Conservation (phyloP, 768 basidiomycete genomes). For the Gymnopilus junonius region DNA sequence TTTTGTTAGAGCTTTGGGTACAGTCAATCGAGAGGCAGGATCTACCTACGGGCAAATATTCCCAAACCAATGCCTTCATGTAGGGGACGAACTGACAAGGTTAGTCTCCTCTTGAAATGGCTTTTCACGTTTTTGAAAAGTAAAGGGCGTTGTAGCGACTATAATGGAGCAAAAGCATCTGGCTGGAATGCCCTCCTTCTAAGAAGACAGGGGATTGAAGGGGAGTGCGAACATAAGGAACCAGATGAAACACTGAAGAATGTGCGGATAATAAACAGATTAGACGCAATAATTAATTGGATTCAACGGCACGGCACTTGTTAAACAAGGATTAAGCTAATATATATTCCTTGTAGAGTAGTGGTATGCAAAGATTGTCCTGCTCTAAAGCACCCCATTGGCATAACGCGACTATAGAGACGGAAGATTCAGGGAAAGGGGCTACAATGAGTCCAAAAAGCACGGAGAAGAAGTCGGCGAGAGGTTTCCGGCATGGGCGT, state of each 20-base stretch:
- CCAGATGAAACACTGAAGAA: conserved; percentile 41
- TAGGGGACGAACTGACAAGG: conserved; percentile 78
- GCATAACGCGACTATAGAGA: not conserved
- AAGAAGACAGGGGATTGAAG: conserved; percentile 51
- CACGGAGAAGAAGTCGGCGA: not conserved
- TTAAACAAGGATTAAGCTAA: not conserved
- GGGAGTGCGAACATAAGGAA: conserved; percentile 48
- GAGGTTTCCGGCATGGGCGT: too few relatives aligned
- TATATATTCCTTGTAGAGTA: conserved; percentile 1
- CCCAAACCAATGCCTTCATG: conserved; percentile 59
- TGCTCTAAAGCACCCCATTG: not conserved
- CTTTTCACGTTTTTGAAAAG: not conserved
- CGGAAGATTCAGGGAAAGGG: not conserved
- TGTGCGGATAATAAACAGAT: conserved; percentile 39
- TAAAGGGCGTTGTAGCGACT: conserved; percentile 54
- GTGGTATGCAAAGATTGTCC: not conserved
- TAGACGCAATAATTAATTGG: conserved; percentile 27
- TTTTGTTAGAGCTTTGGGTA: conserved; percentile 51
- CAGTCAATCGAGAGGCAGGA: conserved; percentile 28
- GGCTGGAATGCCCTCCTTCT: conserved; percentile 65
- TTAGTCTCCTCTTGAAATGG: conserved; percentile 32
- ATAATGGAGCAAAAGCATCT: conserved; percentile 57
- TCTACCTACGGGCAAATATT: conserved; percentile 29
- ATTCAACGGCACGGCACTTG: not conserved
- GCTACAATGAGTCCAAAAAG: not conserved